phyloP scores from a whole-genome alignment of 1,139 yeast genomes.

The Pichia sp. region DNA sequence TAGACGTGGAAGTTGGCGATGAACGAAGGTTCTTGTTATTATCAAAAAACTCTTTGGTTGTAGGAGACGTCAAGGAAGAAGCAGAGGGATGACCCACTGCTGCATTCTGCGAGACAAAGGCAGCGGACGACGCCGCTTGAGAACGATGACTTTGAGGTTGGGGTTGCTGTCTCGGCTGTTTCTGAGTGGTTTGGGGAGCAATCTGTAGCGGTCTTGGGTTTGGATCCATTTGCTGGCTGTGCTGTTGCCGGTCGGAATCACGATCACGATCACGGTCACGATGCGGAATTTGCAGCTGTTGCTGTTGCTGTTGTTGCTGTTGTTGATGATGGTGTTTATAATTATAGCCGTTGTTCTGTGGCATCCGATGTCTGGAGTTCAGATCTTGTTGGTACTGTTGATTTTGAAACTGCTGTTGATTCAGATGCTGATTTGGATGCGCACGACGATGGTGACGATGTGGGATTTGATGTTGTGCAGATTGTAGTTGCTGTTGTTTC shows the following conservation, averaged over 20 bases:
- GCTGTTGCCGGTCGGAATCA: not conserved
- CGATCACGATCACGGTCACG: not conserved
- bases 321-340: not conserved
- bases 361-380: not conserved
- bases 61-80: too few relatives aligned
- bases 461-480: conserved; percentile 5
- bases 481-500: conserved; percentile 8
- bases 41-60: too few relatives aligned
- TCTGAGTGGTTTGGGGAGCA: too few relatives aligned
- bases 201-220: too few relatives aligned
- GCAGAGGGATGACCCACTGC: too few relatives aligned
- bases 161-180: not conserved
- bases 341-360: not conserved
- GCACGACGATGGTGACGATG: conserved; percentile 1
- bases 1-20: too few relatives aligned
- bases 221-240: too few relatives aligned
- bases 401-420: conserved; percentile 2
- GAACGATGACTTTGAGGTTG: too few relatives aligned
- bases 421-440: not conserved
- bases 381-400: conserved; percentile 8
- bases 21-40: too few relatives aligned
- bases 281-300: not conserved
- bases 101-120: too few relatives aligned
- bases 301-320: conserved; percentile 1
- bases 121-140: too few relatives aligned